phyloP scores from a whole-genome alignment of 176 grass and related monocot species.

The Themeda triandra region DNA sequence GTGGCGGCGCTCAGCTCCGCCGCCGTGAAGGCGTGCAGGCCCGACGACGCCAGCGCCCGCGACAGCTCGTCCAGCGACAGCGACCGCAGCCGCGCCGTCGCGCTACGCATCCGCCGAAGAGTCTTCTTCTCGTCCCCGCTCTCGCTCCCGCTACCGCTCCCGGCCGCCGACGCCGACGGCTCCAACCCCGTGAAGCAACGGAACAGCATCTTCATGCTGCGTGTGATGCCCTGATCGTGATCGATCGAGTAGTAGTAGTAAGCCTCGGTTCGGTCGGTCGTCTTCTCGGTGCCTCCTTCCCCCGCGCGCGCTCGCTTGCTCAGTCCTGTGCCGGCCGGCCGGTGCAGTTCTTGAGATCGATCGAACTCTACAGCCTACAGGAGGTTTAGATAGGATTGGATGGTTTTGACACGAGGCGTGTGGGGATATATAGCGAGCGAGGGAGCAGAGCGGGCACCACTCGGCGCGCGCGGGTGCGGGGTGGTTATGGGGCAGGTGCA shows the following conservation, averaged over 20 bases:
- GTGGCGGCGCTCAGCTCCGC: constrained; percentile 53
- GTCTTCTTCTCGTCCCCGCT: neutral
- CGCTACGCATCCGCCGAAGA: constrained; percentile 27
- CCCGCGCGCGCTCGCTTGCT: too few relatives aligned
- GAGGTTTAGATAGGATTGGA: neutral
- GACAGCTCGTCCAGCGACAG: constrained; percentile 63
- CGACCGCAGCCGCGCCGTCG: constrained; percentile 36
- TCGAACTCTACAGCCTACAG: too few relatives aligned
- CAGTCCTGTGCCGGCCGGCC: too few relatives aligned
- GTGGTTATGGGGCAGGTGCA: too few relatives aligned
- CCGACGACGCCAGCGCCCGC: constrained; percentile 54
- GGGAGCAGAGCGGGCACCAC: too few relatives aligned
- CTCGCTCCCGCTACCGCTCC: neutral
- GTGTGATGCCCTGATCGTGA: too few relatives aligned
- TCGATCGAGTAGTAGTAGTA: too few relatives aligned
- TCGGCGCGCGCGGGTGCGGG: too few relatives aligned
- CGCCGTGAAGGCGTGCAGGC: constrained; percentile 68
- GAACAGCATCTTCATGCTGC: constrained; percentile 38
- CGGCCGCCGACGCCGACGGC: neutral
- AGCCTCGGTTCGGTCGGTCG: too few relatives aligned
- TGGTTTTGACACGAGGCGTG: constrained; percentile 19
- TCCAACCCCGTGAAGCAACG: constrained; percentile 21
- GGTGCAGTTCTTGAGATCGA: too few relatives aligned
- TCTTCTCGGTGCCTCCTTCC: too few relatives aligned
- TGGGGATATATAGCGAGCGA: neutral